Base-by-base conservation (phyloP, 208 protist genomes). In the Trypanosomatidae sp. region DNA sequence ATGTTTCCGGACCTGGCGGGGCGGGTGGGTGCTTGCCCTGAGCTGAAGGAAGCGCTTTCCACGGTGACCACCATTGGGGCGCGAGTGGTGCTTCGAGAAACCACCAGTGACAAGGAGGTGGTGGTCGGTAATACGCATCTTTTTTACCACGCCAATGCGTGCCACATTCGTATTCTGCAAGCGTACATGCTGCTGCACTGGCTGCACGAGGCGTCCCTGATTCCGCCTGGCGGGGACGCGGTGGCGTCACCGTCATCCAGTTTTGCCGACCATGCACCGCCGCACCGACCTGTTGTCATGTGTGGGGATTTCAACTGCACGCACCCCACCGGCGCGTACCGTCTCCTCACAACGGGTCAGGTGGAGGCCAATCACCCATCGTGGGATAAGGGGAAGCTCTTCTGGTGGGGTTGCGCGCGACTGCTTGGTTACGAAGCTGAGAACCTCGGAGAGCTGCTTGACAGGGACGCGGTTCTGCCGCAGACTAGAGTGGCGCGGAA, bases 221-320 rank as follows among this genome's bases (percentile, higher is more conserved):
- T 60, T 19, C 39, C 39, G 19, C 19, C 60, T 19, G 60, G 19
- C 28, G 41, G 25, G 30, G 46, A 50, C 5, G 17, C 55, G 19
- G 33, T 8, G 33, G 22, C 66, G 53, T 6, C 22, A 17, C 22
- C 25, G 15, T 46, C 28, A 1, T 22, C 49, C 22, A 43, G 1
- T 39, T n/a, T 36, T 13, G 28, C 12, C 43, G 9, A 47, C 19
- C 10, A n/a, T 7, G 70, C 47, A 17, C 17, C 46, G n/a, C 39
- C 1, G 9, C 28, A n/a, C 49, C 65, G 75, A 19, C 71, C 82
- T 36, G 66, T 95, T 43, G 76, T 98, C 6, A 44, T 98, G 8
- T 94, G 88, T 60, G 94, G 94, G 6, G 94, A 98, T 73, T 92
- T 92, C 77, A 98, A 98, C 83, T 93, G 81, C 76, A 97, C 89